phyloP scores from a whole-genome alignment of 1,284 basidiomycete species.

The Neolentinus lepideus region DNA sequence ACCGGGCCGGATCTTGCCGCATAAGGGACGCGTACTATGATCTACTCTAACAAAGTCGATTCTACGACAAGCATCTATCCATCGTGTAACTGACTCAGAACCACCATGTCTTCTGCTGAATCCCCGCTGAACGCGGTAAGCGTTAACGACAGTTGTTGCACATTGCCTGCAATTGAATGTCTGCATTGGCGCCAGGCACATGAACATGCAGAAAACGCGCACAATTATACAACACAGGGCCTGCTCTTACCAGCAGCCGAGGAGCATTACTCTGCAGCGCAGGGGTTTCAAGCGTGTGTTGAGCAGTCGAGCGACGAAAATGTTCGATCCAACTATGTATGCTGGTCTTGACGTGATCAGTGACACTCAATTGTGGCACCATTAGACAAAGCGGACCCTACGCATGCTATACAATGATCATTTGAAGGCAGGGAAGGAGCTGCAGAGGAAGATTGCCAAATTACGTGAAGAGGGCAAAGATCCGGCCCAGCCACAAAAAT shows the following conservation, averaged over 20 bases:
- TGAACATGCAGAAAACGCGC: slow-evolving; percentile 72
- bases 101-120: not conserved
- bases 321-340: slow-evolving; percentile 30
- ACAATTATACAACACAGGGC: slow-evolving; percentile 57
- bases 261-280: slow-evolving; percentile 59
- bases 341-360: slow-evolving; percentile 9
- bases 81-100: too few species aligned
- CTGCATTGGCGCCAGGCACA: slow-evolving; percentile 50
- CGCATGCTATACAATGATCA: slow-evolving; percentile 69
- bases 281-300: slow-evolving; percentile 62
- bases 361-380: slow-evolving; percentile 9
- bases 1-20: not conserved
- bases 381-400: slow-evolving; percentile 70
- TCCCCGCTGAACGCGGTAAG: slow-evolving; percentile 3
- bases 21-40: not conserved
- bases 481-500: slow-evolving; percentile 42
- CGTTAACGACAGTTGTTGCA: not conserved
- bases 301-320: slow-evolving; percentile 65
- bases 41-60: not conserved
- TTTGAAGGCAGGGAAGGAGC: slow-evolving; percentile 55
- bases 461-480: slow-evolving; percentile 68
- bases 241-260: slow-evolving; percentile 63
- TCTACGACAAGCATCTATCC: too few species aligned
- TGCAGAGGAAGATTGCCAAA: slow-evolving; percentile 62
- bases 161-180: not conserved